phyloP scores from a whole-genome alignment of 192 early-diverging fungal genomes.

The Podila epigama region DNA sequence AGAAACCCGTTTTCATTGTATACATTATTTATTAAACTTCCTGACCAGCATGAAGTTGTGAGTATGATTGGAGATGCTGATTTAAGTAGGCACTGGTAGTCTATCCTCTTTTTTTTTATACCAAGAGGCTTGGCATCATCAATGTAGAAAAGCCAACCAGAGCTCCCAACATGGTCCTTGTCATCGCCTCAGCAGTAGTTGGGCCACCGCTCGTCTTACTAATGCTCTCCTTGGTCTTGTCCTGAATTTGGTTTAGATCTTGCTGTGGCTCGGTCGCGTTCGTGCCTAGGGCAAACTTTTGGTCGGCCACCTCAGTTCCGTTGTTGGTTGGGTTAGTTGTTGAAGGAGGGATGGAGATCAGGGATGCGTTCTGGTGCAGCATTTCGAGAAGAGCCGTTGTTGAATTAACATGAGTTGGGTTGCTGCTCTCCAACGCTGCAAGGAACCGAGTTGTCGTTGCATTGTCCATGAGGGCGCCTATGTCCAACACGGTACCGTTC shows the following conservation, averaged over 20 bases:
- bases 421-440: constrained; percentile 1
- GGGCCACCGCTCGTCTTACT: too few relatives aligned
- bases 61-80: too few relatives aligned
- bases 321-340: neutral
- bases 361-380: constrained; percentile 5
- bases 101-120: too few relatives aligned
- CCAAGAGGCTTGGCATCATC: too few relatives aligned
- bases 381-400: neutral
- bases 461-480: constrained; percentile 2
- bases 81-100: too few relatives aligned
- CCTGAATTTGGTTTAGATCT: constrained; percentile 6
- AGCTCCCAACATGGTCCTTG: too few relatives aligned
- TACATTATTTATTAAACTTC: too few relatives aligned
- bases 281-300: neutral
- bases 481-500: neutral
- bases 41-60: too few relatives aligned
- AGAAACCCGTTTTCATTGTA: too few relatives aligned
- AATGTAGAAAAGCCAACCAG: too few relatives aligned
- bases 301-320: neutral
- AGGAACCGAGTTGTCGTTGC: neutral
- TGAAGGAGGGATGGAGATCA: neutral
- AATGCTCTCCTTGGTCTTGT: neutral
- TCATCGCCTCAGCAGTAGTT: too few relatives aligned
- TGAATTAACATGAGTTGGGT: neutral
- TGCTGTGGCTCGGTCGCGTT: neutral